Conservation (phyloP, 2,329 filamentous ascomycete species). For the Ramularia collo-cygni region DNA sequence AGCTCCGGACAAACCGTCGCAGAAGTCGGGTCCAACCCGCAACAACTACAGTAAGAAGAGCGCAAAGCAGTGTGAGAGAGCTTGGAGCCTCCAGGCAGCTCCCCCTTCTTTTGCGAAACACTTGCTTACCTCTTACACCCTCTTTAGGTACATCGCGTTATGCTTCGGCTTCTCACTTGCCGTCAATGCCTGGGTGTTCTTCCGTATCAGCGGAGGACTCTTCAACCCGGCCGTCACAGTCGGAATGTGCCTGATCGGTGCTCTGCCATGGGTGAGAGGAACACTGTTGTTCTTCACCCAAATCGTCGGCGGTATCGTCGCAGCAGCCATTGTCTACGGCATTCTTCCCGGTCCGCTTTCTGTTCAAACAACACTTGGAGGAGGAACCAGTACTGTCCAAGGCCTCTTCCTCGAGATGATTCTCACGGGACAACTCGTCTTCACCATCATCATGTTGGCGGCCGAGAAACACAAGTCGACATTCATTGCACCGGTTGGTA, state of each 20-base stretch:
- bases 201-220: slow-evolving; percentile 26
- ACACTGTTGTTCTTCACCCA: slow-evolving; percentile 25
- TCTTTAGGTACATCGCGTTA: slow-evolving; percentile 31
- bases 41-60: slow-evolving; percentile 32
- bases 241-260: slow-evolving; percentile 24
- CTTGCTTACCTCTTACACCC: slow-evolving; percentile 22
- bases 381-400: slow-evolving; percentile 23
- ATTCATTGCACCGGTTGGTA: slow-evolving; percentile 24
- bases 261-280: slow-evolving; percentile 22
- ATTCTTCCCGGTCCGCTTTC: slow-evolving; percentile 28
- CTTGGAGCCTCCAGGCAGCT: not conserved
- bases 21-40: slow-evolving; percentile 22
- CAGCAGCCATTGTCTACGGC: slow-evolving; percentile 24
- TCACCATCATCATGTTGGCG: slow-evolving; percentile 32
- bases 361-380: slow-evolving; percentile 24
- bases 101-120: slow-evolving; percentile 11
- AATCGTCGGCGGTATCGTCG: slow-evolving; percentile 26
- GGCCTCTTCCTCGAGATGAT: slow-evolving; percentile 32
- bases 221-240: slow-evolving; percentile 30
- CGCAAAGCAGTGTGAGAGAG: not conserved
- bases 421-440: slow-evolving; percentile 26
- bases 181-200: slow-evolving; percentile 34
- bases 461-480: slow-evolving; percentile 31
- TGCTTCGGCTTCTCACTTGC: slow-evolving; percentile 33
- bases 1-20: slow-evolving; percentile 15